These are phyloP conservation scores for Trypanosoma caninum DNA, from an alignment of 208 protist genomes.

Conservation along the genomic window DNA sequence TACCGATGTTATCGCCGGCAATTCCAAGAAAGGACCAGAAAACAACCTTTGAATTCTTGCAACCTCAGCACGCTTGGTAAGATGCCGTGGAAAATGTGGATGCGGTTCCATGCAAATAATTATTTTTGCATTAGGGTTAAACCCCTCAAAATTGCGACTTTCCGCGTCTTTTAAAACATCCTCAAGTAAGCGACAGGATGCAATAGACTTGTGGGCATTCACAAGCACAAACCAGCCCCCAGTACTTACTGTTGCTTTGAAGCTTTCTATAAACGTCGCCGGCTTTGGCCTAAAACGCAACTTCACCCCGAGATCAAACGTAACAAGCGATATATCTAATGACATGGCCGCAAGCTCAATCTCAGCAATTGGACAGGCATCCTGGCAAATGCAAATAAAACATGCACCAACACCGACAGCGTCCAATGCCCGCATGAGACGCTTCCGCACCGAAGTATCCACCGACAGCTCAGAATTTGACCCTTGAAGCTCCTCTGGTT, in stretches of 20 bases:
- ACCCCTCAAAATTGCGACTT: constrained; percentile 48
- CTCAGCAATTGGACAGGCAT: constrained; percentile 77
- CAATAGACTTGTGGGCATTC: constrained; percentile 86
- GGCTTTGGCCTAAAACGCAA: constrained; percentile 65
- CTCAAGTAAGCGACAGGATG: constrained; percentile 53
- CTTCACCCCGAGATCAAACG: constrained; percentile 70
- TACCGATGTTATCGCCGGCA: constrained; percentile 52
- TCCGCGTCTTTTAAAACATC: constrained; percentile 60
- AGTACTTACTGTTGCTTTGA: constrained; percentile 56
- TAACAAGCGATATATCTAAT: constrained; percentile 28
- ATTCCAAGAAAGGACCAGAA: constrained; percentile 35
- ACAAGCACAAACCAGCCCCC: constrained; percentile 75
- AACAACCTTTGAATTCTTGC: constrained; percentile 58
- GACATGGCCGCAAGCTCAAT: constrained; percentile 69
- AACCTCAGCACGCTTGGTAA: constrained; percentile 50
- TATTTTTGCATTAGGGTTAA: constrained; percentile 49
- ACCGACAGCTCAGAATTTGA: background rate
- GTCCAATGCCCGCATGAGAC: constrained; percentile 42
- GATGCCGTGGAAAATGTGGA: constrained; percentile 70
- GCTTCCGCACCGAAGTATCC: constrained; percentile 21
- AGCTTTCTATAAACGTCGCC: constrained; percentile 43
- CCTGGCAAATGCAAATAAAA: constrained; percentile 74
- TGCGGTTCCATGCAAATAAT: constrained; percentile 72
- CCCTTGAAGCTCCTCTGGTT: constrained; percentile 24
- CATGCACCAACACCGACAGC: constrained; percentile 39